phyloP scores from a whole-genome alignment of 2,329 filamentous ascomycete genomes.

The Pestalotiopsis sp. region DNA sequence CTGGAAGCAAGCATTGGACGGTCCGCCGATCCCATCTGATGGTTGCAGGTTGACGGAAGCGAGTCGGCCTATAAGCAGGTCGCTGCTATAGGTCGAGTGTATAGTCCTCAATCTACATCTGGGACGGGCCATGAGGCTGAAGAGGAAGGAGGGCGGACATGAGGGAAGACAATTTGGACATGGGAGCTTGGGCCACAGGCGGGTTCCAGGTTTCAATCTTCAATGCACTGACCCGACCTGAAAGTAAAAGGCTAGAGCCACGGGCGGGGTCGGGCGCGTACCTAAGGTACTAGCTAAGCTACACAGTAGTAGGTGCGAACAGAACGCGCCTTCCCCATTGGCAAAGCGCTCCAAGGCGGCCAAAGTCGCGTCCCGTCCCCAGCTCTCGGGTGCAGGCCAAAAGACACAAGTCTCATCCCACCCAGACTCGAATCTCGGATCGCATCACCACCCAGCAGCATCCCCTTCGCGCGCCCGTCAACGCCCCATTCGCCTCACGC shows the following conservation, averaged over 20 bases:
- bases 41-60: neutral
- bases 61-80: neutral
- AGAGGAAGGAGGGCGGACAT: conserved; percentile 2
- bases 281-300: neutral
- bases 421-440: neutral
- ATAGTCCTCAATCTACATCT: conserved; percentile 2
- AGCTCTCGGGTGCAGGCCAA: neutral
- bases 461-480: neutral
- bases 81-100: neutral
- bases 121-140: conserved; percentile 4
- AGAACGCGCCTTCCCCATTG: conserved; percentile 13
- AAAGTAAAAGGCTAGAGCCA: neutral
- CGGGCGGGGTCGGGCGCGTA: conserved; percentile 7
- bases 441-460: conserved; percentile 9
- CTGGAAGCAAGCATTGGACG: neutral
- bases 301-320: neutral
- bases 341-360: neutral
- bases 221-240: neutral
- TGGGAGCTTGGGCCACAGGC: conserved; percentile 7
- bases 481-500: neutral
- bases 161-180: neutral
- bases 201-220: neutral
- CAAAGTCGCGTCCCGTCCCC: conserved; percentile 11
- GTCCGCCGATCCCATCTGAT: neutral
- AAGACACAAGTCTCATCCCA: conserved; percentile 6